These are phyloP conservation scores for Phaeosphaeriaceae sp. DNA, from an alignment of 2,329 filamentous ascomycete genomes.

Conservation along the genomic window DNA sequence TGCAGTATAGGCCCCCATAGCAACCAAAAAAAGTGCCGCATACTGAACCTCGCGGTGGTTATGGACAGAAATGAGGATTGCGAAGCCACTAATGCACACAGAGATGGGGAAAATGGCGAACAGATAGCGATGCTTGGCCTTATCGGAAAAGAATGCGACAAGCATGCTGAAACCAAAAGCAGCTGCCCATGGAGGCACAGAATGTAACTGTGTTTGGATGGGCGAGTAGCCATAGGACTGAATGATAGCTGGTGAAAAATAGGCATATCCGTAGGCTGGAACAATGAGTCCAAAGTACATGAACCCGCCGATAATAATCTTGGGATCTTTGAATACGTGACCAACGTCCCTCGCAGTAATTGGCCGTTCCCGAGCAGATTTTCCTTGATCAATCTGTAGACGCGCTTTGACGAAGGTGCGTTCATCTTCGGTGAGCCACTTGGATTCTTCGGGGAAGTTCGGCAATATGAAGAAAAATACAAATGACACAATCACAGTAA, in stretches of 20 bases:
- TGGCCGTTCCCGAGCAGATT: slow-evolving; percentile 52
- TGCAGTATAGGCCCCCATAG: slow-evolving; percentile 80
- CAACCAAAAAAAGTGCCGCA: slow-evolving; percentile 79
- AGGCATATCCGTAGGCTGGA: slow-evolving; percentile 52
- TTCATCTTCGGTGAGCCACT: slow-evolving; percentile 56
- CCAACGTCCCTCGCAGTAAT: slow-evolving; percentile 53
- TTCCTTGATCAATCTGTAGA: slow-evolving; percentile 56
- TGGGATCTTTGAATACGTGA: slow-evolving; percentile 57
- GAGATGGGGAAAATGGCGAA: slow-evolving; percentile 74
- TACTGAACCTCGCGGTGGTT: slow-evolving; percentile 73
- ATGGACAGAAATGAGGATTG: slow-evolving; percentile 74
- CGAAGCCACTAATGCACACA: slow-evolving; percentile 75
- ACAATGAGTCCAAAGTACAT: slow-evolving; percentile 59
- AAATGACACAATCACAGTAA: slow-evolving; percentile 54
- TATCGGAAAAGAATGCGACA: slow-evolving; percentile 75
- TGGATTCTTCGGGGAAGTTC: slow-evolving; percentile 58
- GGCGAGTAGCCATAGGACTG: slow-evolving; percentile 57
- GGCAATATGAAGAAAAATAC: slow-evolving; percentile 57
- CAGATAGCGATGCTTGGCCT: slow-evolving; percentile 71
- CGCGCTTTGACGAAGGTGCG: slow-evolving; percentile 54
- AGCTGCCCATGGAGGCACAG: slow-evolving; percentile 68
- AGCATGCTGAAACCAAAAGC: slow-evolving; percentile 82
- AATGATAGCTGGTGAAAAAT: slow-evolving; percentile 58
- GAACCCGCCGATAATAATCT: slow-evolving; percentile 57
- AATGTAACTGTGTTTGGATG: slow-evolving; percentile 62